phyloP scores from a whole-genome alignment of 768 basidiomycete species.

The Tylopilus plumbeoviolaceoides region DNA sequence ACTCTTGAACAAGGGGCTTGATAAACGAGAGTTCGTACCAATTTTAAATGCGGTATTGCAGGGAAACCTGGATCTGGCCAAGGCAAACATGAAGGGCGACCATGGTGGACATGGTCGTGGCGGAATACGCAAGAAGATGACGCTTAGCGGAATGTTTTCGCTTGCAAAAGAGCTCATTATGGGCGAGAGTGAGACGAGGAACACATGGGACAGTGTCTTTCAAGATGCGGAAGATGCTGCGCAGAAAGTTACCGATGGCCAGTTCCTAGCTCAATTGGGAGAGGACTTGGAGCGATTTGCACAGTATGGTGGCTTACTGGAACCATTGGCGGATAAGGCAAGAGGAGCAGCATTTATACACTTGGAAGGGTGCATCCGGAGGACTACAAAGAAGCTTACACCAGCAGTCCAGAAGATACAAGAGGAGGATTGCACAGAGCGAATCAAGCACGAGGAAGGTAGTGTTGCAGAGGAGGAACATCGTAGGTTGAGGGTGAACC shows the following conservation, averaged over 20 bases:
- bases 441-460: background rate
- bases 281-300: background rate
- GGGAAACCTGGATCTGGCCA: conserved; percentile 2
- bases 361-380: background rate
- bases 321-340: background rate
- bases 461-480: conserved; percentile 9
- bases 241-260: background rate
- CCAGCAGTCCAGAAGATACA: conserved; percentile 9
- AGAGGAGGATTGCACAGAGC: background rate
- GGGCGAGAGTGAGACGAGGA: background rate
- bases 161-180: background rate
- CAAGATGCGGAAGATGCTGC: background rate
- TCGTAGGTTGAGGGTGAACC: conserved; percentile 4
- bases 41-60: conserved; percentile 8
- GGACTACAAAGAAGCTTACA: conserved; percentile 8
- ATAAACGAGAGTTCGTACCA: background rate
- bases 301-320: background rate
- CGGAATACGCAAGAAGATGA: background rate
- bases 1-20: background rate
- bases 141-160: background rate
- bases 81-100: background rate
- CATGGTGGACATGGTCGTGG: background rate
- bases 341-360: background rate
- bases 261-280: background rate
- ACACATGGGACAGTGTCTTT: background rate